Evolutionary conservation across 2,329 filamentous ascomycete genomes (phyloP).

Genomic region (Pseudopyricularia cyperi): DNA sequence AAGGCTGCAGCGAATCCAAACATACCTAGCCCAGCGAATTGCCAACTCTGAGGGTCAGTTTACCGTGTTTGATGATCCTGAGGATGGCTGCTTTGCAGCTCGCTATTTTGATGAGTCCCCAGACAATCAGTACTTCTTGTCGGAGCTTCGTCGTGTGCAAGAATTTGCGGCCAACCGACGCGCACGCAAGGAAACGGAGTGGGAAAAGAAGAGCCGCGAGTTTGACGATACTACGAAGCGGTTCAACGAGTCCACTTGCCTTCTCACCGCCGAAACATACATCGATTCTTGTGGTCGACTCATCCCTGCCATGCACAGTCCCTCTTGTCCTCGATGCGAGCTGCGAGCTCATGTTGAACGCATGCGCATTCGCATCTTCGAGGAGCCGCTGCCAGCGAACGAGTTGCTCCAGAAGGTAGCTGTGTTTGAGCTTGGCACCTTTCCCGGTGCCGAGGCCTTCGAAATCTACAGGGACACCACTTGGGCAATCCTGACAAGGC

Average conservation of each 20-base stretch:
- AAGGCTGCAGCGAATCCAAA: slow-evolving; percentile 34
- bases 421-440: slow-evolving; percentile 25
- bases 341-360: slow-evolving; percentile 13
- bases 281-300: slow-evolving; percentile 5
- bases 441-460: slow-evolving; percentile 10
- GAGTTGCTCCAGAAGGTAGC: slow-evolving; percentile 17
- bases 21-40: slow-evolving; percentile 28
- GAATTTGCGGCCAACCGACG: neutral
- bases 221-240: slow-evolving; percentile 18
- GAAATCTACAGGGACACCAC: slow-evolving; percentile 25
- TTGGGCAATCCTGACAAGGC: slow-evolving; percentile 20
- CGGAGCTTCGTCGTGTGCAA: neutral
- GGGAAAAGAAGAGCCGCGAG: slow-evolving; percentile 13
- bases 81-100: slow-evolving; percentile 28
- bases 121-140: slow-evolving; percentile 4
- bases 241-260: slow-evolving; percentile 17
- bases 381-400: slow-evolving; percentile 24
- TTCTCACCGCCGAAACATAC: slow-evolving; percentile 9
- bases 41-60: slow-evolving; percentile 9
- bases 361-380: slow-evolving; percentile 23
- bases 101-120: slow-evolving; percentile 26
- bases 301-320: slow-evolving; percentile 2
- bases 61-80: slow-evolving; percentile 34
- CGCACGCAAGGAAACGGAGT: slow-evolving; percentile 18
- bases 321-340: slow-evolving; percentile 21